Base-by-base conservation (phyloP, 2,329 filamentous ascomycete species). In the Apiospora marii region DNA sequence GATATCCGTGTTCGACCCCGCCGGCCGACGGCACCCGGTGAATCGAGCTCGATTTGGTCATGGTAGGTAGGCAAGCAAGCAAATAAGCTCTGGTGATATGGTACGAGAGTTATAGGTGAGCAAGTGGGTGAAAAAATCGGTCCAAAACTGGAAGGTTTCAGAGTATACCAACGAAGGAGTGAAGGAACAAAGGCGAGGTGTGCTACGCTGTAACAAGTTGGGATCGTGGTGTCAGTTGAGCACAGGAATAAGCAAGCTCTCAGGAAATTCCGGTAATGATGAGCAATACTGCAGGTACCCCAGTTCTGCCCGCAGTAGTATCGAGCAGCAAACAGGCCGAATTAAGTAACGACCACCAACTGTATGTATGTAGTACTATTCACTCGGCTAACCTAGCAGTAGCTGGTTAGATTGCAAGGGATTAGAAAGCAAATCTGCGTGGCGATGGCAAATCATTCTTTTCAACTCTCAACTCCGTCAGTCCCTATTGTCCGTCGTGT, bases 1-100 rank as follows among this genome's bases (percentile, higher is more conserved):
- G 93, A 82, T 93, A 95, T 75, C 86, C 87, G 76, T 85, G 75
- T 51, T 80, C 79, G 71, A 79, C 78, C 30, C 77, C 77, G 43
- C 79, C 80, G 6, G 78, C 75, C 44, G 80, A 81, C 30, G 80
- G 80, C 58, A 81, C 77, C 24, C 80, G 77, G 72, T 79, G 80
- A 73, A 77, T 76, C 53, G 77, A 77, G 37, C 71, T 67, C 53
- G 69, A 72, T 22, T 75, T 77, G 67, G 74, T 77, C 76, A 77
- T 78, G 73, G 68, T 44, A 41, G 68, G 44, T 48, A 53, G 37
- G 37, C 46, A 44, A 49, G 44, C 68, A 53, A 51, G 37, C 46
- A 44, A 49, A 27, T 27, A 58, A 37, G 68, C 22, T 41, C 10
- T 48, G 24, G 68, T n/a, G 22, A 3, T 13, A 27, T 16, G 48